Evolutionary conservation across 495 filamentous ascomycete genomes (phyloP).

Genomic region (Penicillium psychrofluorescens): DNA sequence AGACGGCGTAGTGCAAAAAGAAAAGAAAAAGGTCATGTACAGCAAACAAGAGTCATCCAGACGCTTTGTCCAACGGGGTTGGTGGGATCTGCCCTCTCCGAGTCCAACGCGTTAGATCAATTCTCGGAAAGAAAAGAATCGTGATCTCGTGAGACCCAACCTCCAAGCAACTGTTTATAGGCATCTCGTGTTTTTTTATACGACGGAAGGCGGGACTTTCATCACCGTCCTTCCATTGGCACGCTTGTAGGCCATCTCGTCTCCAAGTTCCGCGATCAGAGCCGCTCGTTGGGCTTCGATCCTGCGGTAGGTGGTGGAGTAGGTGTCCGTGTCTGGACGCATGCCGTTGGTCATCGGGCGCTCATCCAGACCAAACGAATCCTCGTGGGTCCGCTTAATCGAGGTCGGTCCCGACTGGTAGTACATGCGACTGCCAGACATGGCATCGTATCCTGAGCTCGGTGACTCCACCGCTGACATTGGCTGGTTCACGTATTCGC

Average conservation of each 20-base stretch:
- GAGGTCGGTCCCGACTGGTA: constrained; percentile 25
- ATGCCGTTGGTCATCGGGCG: constrained; percentile 44
- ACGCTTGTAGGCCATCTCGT: constrained; percentile 45
- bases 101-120: neutral
- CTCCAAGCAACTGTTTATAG: no score
- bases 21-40: constrained; percentile 14
- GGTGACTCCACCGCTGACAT: constrained; percentile 21
- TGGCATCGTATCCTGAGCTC: constrained; percentile 19
- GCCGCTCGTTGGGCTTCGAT: constrained; percentile 22
- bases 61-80: no score
- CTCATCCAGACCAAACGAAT: constrained; percentile 35
- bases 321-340: constrained; percentile 36
- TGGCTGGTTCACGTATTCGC: constrained; percentile 14
- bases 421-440: constrained; percentile 19
- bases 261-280: constrained; percentile 26
- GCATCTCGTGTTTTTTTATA: no score
- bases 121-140: constrained; percentile 3
- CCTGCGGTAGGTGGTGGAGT: constrained; percentile 18
- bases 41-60: constrained; percentile 3
- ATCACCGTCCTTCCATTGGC: constrained; percentile 35
- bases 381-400: constrained; percentile 33
- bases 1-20: neutral
- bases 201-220: constrained; percentile 15
- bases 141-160: neutral
- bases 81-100: no score